A percentile compares a stretch with the other conserved stretches of the same genome.
Conservation (phyloP, 2,329 filamentous ascomycete genomes). For the Diatrype stigma region DNA sequence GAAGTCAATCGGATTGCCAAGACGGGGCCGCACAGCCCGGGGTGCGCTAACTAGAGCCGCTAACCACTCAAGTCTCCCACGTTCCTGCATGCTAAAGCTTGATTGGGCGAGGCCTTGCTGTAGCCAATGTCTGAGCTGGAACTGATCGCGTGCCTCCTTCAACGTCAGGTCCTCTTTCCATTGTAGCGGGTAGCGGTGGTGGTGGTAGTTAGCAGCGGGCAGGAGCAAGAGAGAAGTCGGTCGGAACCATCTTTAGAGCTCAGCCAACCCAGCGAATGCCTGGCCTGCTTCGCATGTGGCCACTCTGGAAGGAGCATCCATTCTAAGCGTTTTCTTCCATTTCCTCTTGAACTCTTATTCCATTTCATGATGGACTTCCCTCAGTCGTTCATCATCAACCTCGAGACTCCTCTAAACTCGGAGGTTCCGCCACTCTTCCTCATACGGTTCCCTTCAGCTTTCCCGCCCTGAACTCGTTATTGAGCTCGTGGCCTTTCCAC, state of each 20-base stretch:
- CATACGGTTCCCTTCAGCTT: neutral
- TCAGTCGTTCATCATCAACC: neutral
- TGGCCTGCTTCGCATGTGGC: neutral
- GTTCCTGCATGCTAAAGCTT: slow-evolving; percentile 11
- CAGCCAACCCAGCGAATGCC: no score
- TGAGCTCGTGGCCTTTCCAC: neutral
- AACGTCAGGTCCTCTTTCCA: slow-evolving; percentile 6
- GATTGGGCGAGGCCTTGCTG: slow-evolving; percentile 13
- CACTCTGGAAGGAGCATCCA: neutral
- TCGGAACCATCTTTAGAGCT: no score
- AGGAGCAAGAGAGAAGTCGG: no score
- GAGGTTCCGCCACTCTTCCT: neutral
- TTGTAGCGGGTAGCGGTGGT: no score
- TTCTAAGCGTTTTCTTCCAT: neutral
- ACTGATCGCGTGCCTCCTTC: slow-evolving; percentile 27
- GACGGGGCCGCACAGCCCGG: neutral
- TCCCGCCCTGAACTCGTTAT: neutral
- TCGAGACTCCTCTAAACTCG: neutral
- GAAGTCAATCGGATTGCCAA: no score
- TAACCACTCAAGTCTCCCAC: slow-evolving; percentile 25
- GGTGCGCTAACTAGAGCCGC: no score
- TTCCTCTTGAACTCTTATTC: neutral
- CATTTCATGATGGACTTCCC: neutral
- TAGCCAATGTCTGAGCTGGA: slow-evolving; percentile 25
- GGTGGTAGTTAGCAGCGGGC: no score